Percentiles rank a stretch among this genome's conserved stretches.
These are phyloP conservation scores for Crithidia sp. DNA, from an alignment of 208 protist species.

Conservation along the genomic window DNA sequence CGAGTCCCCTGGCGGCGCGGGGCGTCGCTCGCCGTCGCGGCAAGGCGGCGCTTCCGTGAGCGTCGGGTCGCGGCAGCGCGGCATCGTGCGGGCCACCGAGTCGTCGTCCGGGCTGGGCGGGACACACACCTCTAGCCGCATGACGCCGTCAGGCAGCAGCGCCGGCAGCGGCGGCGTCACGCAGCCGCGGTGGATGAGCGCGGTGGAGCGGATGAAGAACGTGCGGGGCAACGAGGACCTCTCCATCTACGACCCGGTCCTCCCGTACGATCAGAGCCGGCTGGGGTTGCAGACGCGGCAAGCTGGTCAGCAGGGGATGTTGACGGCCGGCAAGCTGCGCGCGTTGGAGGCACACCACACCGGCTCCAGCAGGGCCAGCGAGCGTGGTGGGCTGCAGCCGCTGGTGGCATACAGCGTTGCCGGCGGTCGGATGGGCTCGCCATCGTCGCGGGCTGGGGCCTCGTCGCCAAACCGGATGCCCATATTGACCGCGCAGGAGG, in stretches of 20 bases:
- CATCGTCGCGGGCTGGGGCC: not conserved
- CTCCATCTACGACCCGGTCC: conserved; percentile 31
- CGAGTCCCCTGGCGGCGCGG: conserved; percentile 2
- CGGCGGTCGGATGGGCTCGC: not conserved
- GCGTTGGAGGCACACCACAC: conserved; percentile 44
- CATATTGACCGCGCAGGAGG: conserved; percentile 36
- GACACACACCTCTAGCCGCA: conserved; percentile 16
- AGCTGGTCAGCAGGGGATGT: conserved; percentile 42
- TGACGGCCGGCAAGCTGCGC: conserved; percentile 60
- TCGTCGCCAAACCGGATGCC: not conserved
- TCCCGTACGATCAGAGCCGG: conserved; percentile 59
- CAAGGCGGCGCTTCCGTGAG: not conserved
- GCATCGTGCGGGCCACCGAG: conserved; percentile 31
- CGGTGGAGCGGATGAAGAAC: conserved; percentile 54
- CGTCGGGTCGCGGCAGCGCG: conserved; percentile 17
- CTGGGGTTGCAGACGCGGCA: conserved; percentile 46
- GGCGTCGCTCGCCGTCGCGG: conserved; percentile 20
- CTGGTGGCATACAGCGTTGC: conserved; percentile 20
- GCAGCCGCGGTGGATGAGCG: conserved; percentile 56
- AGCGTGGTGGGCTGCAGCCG: conserved; percentile 2
- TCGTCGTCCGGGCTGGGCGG: conserved; percentile 22
- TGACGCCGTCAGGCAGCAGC: conserved; percentile 9
- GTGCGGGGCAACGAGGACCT: conserved; percentile 14
- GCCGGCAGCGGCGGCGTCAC: not conserved
- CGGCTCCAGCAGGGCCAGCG: not conserved